Conservation (phyloP, 768 basidiomycete species). For the Leccinum ochraceum region DNA sequence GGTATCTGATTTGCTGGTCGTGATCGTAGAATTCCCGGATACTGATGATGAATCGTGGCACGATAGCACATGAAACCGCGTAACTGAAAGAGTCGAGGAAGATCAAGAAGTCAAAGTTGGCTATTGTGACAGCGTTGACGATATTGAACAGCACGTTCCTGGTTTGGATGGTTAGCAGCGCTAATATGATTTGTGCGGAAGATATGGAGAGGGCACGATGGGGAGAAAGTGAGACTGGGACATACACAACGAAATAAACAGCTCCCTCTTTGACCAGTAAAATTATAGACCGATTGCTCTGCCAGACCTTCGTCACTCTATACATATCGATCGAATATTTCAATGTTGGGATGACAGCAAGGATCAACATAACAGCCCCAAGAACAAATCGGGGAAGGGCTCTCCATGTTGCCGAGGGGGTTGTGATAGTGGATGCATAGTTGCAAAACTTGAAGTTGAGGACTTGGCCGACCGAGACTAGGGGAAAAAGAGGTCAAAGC, state of each 20-base stretch:
- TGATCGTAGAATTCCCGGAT: background rate
- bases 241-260: background rate
- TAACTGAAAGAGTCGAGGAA: background rate
- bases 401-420: background rate
- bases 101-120: background rate
- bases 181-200: background rate
- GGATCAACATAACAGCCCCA: background rate
- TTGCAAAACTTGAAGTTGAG: background rate
- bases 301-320: background rate
- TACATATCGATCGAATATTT: background rate
- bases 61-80: background rate
- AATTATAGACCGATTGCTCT: background rate
- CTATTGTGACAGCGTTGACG: background rate
- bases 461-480: background rate
- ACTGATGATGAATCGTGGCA: constrained; percentile 1
- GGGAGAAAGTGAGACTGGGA: background rate
- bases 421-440: background rate
- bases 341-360: background rate
- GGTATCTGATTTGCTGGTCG: background rate
- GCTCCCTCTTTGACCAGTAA: background rate
- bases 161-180: background rate
- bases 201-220: background rate
- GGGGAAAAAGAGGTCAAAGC: background rate
- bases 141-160: background rate
- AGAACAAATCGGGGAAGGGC: background rate